A percentile compares a stretch with the other conserved stretches of the same genome.
Evolutionary conservation across 805 yeast species (phyloP).

Genomic region (Pachysolen tannophilus): DNA sequence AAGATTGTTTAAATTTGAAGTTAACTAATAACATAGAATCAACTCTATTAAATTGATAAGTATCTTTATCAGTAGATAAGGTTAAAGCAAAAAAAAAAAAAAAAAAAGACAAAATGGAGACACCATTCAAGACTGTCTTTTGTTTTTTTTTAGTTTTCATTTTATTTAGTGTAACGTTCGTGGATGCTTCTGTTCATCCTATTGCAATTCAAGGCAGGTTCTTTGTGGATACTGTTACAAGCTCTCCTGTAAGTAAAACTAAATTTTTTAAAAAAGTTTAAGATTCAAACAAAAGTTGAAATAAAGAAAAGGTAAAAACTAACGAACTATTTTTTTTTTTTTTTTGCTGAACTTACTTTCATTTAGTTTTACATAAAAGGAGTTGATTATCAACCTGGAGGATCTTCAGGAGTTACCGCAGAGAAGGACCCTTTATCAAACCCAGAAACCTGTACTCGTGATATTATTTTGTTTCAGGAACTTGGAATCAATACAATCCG

Average conservation of each 20-base stretch:
- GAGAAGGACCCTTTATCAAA: conserved; percentile 71
- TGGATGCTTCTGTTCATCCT: conserved; percentile 43
- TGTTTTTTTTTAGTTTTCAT: background rate
- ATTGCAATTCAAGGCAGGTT: conserved; percentile 61
- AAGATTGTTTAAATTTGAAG: too few relatives aligned
- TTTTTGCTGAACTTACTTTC: background rate
- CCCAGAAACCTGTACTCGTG: conserved; percentile 67
- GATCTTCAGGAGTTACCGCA: conserved; percentile 64
- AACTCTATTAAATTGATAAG: too few relatives aligned
- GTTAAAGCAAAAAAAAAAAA: too few relatives aligned
- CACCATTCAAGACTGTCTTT: too few relatives aligned
- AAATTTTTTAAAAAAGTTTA: background rate
- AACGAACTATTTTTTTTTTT: background rate
- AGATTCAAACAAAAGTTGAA: conserved; percentile 9
- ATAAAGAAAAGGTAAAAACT: background rate
- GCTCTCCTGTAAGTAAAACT: conserved; percentile 48
- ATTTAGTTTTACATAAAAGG: conserved; percentile 72
- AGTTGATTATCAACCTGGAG: conserved; percentile 95
- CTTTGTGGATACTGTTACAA: conserved; percentile 68
- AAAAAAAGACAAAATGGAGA: too few relatives aligned
- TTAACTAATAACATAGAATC: too few relatives aligned
- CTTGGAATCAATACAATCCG: conserved; percentile 83
- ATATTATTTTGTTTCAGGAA: conserved; percentile 70
- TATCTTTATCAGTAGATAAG: too few relatives aligned
- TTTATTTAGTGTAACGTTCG: background rate